These are phyloP conservation scores for Apiotrichum domesticum DNA, from an alignment of 1,284 basidiomycete genomes.

Conservation along the genomic window DNA sequence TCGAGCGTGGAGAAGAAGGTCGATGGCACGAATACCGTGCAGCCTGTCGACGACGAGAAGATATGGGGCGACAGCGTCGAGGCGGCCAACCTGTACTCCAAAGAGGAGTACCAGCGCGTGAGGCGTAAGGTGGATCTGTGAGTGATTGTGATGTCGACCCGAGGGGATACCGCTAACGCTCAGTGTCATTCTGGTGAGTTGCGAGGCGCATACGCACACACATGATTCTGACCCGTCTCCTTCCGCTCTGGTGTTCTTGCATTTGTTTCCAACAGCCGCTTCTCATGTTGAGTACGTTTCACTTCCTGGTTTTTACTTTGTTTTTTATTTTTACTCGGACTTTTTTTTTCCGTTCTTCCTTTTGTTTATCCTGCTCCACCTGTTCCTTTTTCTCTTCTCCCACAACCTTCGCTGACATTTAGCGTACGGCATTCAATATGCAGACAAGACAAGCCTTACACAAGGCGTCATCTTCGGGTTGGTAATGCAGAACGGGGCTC, in stretches of 20 bases:
- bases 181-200: background rate
- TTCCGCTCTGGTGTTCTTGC: no score
- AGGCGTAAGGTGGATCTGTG: constrained; percentile 5
- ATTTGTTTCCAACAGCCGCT: background rate
- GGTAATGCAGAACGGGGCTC: background rate
- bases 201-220: background rate
- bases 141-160: background rate
- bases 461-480: constrained; percentile 1
- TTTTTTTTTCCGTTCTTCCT: no score
- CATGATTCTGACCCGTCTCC: no score
- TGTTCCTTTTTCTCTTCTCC: no score
- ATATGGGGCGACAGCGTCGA: no score
- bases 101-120: background rate
- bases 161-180: background rate
- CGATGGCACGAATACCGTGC: no score
- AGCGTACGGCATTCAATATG: constrained; percentile 5
- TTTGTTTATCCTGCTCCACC: no score
- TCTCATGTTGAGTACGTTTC: constrained; percentile 6
- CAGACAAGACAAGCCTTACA: background rate
- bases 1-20: no score
- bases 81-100: background rate
- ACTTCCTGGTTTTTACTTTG: no score
- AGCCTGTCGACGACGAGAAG: no score
- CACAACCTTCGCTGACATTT: no score
- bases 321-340: background rate